A percentile compares a stretch with the other conserved stretches of the same genome.
Conservation (phyloP, 306 rosid genomes). For the Vigna reflexopilosa region DNA sequence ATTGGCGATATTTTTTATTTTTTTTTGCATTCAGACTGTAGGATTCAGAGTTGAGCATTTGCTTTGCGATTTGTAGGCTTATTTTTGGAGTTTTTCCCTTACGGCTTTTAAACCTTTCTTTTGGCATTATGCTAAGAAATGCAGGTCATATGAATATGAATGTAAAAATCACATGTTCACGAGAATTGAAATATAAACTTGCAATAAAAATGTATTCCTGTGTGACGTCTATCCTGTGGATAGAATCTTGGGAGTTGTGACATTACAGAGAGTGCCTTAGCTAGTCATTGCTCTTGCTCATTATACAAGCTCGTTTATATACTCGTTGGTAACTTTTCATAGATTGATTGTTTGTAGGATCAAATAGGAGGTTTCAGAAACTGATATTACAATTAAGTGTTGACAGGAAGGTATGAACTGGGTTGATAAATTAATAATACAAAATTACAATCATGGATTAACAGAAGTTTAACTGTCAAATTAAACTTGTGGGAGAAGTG, state of each 20-base stretch:
- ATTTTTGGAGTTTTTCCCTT: slow-evolving; percentile 13
- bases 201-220: slow-evolving; percentile 12
- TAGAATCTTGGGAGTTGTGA: not conserved
- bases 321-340: not conserved
- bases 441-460: slow-evolving; percentile 36
- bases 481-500: slow-evolving; percentile 4
- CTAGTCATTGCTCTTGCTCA: not conserved
- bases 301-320: not conserved
- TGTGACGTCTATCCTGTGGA: not conserved
- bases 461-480: slow-evolving; percentile 21
- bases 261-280: not conserved
- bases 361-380: slow-evolving; percentile 3
- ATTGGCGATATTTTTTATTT: slow-evolving; percentile 16
- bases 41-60: slow-evolving; percentile 42
- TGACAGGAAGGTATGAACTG: not conserved
- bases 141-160: slow-evolving; percentile 24
- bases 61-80: slow-evolving; percentile 42
- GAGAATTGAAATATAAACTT: not conserved
- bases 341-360: not conserved
- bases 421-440: slow-evolving; percentile 30
- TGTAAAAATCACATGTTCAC: slow-evolving; percentile 21
- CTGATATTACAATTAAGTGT: slow-evolving; percentile 12
- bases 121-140: slow-evolving; percentile 23
- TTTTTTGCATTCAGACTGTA: not conserved
- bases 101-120: slow-evolving; percentile 4